phyloP scores from a whole-genome alignment of 768 basidiomycete species.

The Tulasnella sp. region DNA sequence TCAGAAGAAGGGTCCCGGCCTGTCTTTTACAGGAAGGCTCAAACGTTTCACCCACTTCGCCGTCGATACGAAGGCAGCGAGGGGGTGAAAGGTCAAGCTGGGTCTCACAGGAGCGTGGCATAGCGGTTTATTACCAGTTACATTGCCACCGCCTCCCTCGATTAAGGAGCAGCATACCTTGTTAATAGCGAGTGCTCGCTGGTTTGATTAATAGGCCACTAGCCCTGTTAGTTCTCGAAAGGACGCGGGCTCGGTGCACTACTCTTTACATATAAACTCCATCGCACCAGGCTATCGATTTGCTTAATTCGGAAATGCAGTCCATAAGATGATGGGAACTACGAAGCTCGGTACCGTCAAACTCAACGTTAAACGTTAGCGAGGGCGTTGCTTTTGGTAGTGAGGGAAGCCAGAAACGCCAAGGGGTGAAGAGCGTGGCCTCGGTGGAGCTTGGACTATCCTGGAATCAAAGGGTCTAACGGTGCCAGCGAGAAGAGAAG shows the following conservation, averaged over 20 bases:
- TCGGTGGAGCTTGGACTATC: not conserved
- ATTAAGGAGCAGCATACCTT: not conserved
- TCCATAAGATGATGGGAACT: not conserved
- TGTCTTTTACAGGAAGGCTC: constrained; percentile 4
- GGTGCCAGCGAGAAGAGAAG: constrained; percentile 14
- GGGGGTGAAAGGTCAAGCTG: not conserved
- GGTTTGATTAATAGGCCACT: not conserved
- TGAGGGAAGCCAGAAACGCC: not conserved
- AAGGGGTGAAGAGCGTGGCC: not conserved
- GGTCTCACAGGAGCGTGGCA: constrained; percentile 1
- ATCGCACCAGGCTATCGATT: not conserved
- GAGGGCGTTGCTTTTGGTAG: not conserved
- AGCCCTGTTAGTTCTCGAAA: not conserved
- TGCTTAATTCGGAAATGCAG: not conserved
- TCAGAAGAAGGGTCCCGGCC: not conserved
- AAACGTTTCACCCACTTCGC: constrained; percentile 8
- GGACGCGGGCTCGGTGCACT: too few species aligned
- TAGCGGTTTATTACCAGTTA: not conserved
- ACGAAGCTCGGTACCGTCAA: not conserved
- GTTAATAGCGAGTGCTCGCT: not conserved
- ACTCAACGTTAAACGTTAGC: not conserved
- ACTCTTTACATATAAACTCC: too few species aligned
- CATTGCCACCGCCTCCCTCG: not conserved
- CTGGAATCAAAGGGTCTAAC: constrained; percentile 7
- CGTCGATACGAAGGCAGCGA: not conserved